These are phyloP conservation scores for Psilocybe cyanescens DNA, from an alignment of 768 basidiomycete species.

Conservation along the genomic window DNA sequence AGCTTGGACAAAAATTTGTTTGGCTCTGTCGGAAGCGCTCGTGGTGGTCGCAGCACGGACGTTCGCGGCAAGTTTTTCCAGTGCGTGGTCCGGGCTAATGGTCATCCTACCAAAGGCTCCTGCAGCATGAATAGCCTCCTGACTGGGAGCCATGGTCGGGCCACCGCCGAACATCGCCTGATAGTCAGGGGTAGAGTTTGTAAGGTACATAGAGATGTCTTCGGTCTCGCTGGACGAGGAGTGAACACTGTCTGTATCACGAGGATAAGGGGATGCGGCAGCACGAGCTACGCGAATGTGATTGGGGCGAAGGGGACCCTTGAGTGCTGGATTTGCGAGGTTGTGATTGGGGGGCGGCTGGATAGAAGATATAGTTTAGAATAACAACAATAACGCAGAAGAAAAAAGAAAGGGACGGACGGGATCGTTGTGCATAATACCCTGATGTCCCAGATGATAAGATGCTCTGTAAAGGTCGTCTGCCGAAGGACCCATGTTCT, in stretches of 20 bases:
- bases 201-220: slow-evolving; percentile 79
- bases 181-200: slow-evolving; percentile 60
- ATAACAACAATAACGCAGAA: slow-evolving; percentile 15
- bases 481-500: slow-evolving; percentile 50
- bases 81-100: slow-evolving; percentile 72
- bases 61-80: slow-evolving; percentile 87
- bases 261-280: slow-evolving; percentile 83
- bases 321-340: slow-evolving; percentile 74
- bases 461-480: slow-evolving; percentile 77
- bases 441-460: slow-evolving; percentile 58
- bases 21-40: slow-evolving; percentile 88
- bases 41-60: slow-evolving; percentile 90
- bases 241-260: slow-evolving; percentile 85
- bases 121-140: slow-evolving; percentile 65
- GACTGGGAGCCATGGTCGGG: slow-evolving; percentile 50
- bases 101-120: slow-evolving; percentile 80
- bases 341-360: slow-evolving; percentile 75
- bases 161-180: slow-evolving; percentile 62
- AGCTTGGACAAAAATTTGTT: slow-evolving; percentile 92
- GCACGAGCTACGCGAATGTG: slow-evolving; percentile 79
- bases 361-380: slow-evolving; percentile 39
- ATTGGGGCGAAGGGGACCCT: slow-evolving; percentile 74
- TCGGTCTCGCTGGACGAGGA: slow-evolving; percentile 91
- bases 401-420: slow-evolving; percentile 35
- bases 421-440: slow-evolving; percentile 45